phyloP scores from a whole-genome alignment of 345 rosid species.

The Gossypium rotundifolium region DNA sequence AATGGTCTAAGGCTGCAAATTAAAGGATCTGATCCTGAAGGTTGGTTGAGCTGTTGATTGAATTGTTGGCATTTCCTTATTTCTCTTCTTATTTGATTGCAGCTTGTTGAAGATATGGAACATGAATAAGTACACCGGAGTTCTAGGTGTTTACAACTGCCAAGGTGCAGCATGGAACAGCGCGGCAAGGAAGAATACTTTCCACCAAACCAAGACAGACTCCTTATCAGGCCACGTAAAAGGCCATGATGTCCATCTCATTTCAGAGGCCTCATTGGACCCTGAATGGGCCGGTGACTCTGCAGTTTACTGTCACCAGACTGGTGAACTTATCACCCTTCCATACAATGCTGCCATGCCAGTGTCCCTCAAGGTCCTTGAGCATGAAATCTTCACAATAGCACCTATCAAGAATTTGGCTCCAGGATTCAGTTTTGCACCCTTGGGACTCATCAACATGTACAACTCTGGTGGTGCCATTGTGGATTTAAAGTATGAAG shows the following conservation, averaged over 20 bases:
- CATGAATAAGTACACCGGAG: constrained; percentile 94
- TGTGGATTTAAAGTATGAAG: constrained; percentile 51
- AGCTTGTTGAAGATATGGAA: constrained; percentile 98
- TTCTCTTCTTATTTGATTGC: constrained; percentile 17
- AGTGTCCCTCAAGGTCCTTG: constrained; percentile 65
- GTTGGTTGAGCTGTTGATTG: neutral
- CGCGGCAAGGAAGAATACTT: constrained; percentile 61
- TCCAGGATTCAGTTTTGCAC: constrained; percentile 58
- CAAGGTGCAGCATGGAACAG: constrained; percentile 98
- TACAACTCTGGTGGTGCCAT: constrained; percentile 90
- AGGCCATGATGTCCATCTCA: constrained; percentile 76
- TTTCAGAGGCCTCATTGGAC: constrained; percentile 62
- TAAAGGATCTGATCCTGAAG: neutral
- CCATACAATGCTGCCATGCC: constrained; percentile 68
- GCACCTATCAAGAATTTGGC: constrained; percentile 59
- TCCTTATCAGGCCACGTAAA: constrained; percentile 48
- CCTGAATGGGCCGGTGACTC: constrained; percentile 59
- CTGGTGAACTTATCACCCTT: constrained; percentile 42
- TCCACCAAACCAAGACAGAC: constrained; percentile 50
- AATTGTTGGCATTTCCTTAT: neutral
- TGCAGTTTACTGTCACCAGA: constrained; percentile 50
- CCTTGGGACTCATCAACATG: constrained; percentile 75
- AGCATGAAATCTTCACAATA: constrained; percentile 54
- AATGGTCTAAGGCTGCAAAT: neutral
- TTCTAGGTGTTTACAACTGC: constrained; percentile 82